phyloP scores from a whole-genome alignment of 106 monocot genomes.

The Allium sativum region DNA sequence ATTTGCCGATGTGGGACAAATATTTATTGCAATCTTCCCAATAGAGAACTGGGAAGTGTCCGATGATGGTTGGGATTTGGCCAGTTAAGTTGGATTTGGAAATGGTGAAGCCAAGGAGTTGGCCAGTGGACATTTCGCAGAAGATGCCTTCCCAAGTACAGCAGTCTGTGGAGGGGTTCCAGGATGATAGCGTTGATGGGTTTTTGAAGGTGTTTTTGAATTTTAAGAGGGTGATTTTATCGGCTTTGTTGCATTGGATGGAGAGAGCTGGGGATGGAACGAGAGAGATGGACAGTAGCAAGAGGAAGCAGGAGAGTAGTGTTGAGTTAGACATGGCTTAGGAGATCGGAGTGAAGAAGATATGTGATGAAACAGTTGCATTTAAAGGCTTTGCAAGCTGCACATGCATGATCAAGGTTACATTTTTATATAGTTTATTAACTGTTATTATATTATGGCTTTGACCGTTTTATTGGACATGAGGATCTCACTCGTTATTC shows the following conservation, averaged over 20 bases:
- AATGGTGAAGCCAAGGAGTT: constrained; percentile 1
- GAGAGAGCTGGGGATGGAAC: neutral
- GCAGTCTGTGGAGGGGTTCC: constrained; percentile 8
- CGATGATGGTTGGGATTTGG: constrained; percentile 1
- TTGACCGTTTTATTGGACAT: no score
- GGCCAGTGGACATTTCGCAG: neutral
- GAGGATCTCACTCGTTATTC: no score
- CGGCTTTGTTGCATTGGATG: neutral
- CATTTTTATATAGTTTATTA: no score
- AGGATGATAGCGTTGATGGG: neutral
- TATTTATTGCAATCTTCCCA: no score
- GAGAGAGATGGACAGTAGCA: neutral
- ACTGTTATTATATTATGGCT: no score
- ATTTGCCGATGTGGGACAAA: no score
- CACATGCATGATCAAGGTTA: no score
- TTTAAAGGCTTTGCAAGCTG: no score
- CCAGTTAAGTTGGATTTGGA: neutral
- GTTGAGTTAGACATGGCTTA: neutral
- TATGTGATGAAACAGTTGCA: no score
- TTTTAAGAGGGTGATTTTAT: constrained; percentile 2
- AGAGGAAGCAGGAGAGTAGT: neutral
- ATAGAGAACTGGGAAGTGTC: neutral
- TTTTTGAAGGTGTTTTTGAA: constrained; percentile 4
- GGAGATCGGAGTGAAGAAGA: no score
- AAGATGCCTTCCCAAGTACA: constrained; percentile 2